Evolutionary conservation across 1,139 yeast genomes (phyloP).

Genomic region (Kurtzmaniella quercitrusa): DNA sequence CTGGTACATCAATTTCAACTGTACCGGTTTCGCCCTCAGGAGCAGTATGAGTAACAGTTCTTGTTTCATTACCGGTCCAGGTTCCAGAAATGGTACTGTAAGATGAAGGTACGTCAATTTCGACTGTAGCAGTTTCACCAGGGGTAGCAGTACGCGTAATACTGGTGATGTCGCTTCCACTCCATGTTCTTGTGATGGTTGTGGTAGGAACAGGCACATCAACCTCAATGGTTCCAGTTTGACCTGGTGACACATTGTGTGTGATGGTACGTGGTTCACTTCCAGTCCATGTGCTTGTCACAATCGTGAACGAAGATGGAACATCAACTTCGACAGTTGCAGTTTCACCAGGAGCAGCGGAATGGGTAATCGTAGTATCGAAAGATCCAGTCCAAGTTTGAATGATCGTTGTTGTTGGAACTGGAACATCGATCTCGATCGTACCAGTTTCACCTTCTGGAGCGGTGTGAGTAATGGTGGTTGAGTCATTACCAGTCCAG

Average conservation of each 20-base stretch:
- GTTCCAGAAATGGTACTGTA: slow-evolving; percentile 4
- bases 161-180: not conserved
- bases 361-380: not conserved
- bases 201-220: slow-evolving; percentile 11
- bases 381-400: slow-evolving; percentile 5
- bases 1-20: slow-evolving; percentile 13
- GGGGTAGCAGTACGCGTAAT: slow-evolving; percentile 1
- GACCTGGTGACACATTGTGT: slow-evolving; percentile 5
- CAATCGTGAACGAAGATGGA: slow-evolving; percentile 4
- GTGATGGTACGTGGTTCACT: slow-evolving; percentile 5
- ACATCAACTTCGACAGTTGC: slow-evolving; percentile 12
- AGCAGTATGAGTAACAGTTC: slow-evolving; percentile 7
- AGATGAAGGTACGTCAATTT: slow-evolving; percentile 3
- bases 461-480: slow-evolving; percentile 6
- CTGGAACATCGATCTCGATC: slow-evolving; percentile 13
- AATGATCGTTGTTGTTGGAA: slow-evolving; percentile 10
- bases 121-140: slow-evolving; percentile 5
- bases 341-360: slow-evolving; percentile 13
- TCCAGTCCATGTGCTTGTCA: slow-evolving; percentile 7
- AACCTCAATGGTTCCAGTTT: slow-evolving; percentile 6
- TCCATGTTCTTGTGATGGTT: slow-evolving; percentile 3
- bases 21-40: slow-evolving; percentile 11
- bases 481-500: slow-evolving; percentile 9
- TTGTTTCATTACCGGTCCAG: slow-evolving; percentile 3
- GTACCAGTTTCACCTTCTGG: slow-evolving; percentile 14